Evolutionary conservation across 129 eudicot genomes (phyloP).

Genomic region (Rutidosis leptorrhynchoides): DNA sequence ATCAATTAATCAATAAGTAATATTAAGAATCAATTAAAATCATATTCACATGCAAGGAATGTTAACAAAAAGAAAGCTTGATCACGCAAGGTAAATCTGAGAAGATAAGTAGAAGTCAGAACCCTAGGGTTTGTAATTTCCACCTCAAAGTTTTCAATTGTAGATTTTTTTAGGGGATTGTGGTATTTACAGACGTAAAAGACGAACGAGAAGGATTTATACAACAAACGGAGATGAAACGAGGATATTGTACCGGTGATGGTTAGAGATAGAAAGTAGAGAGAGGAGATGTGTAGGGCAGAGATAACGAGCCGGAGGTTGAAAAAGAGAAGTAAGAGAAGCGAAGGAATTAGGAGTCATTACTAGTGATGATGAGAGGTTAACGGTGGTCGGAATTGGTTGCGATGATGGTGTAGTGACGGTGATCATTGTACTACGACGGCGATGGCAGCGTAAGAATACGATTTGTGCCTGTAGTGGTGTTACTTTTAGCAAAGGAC

Average conservation of each 20-base stretch:
- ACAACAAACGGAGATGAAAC: background rate
- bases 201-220: background rate
- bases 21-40: background rate
- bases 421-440: too few species aligned
- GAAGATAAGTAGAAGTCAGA: background rate
- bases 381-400: background rate
- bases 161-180: background rate
- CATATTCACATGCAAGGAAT: background rate
- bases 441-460: too few species aligned
- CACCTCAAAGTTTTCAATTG: background rate
- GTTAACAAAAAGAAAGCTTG: background rate
- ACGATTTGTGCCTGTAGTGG: too few species aligned
- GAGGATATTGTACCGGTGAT: background rate
- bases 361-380: background rate
- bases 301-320: background rate
- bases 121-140: conserved; percentile 1
- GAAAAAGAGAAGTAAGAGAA: background rate
- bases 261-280: background rate
- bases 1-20: background rate
- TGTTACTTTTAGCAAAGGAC: too few species aligned
- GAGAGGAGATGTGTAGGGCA: background rate
- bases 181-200: background rate
- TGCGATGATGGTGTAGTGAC: too few species aligned
- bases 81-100: background rate
- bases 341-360: background rate